These are phyloP conservation scores for Saitozyma podzolica DNA, from an alignment of 768 basidiomycete species.

Conservation along the genomic window DNA sequence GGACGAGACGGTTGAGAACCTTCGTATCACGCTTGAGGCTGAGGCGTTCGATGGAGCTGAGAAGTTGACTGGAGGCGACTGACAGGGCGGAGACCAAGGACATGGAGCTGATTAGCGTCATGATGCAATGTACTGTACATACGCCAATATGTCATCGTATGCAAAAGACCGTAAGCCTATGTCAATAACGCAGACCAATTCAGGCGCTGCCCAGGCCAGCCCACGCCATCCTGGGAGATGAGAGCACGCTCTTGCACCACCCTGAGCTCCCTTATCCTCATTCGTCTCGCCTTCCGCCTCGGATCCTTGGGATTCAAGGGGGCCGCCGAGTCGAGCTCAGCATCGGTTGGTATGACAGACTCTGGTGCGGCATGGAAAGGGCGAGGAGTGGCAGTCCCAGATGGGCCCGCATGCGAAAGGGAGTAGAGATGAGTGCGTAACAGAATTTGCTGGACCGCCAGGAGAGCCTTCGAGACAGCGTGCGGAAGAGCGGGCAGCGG, in stretches of 20 bases:
- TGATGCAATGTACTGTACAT: too few relatives aligned
- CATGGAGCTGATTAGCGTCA: too few relatives aligned
- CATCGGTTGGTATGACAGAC: slow-evolving; percentile 60
- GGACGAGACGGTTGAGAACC: not conserved
- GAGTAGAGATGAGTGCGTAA: slow-evolving; percentile 42
- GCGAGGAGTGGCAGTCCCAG: not conserved
- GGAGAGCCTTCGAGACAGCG: slow-evolving; percentile 44
- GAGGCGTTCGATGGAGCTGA: too few relatives aligned
- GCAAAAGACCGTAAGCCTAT: not conserved
- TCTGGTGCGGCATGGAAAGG: not conserved
- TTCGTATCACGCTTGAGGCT: too few relatives aligned
- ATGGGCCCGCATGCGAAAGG: not conserved
- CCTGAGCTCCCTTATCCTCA: slow-evolving; percentile 81
- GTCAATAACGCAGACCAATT: slow-evolving; percentile 21
- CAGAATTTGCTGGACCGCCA: slow-evolving; percentile 47
- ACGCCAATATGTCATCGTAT: too few relatives aligned
- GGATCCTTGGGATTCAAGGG: slow-evolving; percentile 55
- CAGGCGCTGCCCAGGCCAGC: slow-evolving; percentile 39
- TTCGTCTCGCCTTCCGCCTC: slow-evolving; percentile 61
- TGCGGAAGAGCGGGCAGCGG: slow-evolving; percentile 26
- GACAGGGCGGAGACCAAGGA: too few relatives aligned
- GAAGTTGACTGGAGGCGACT: too few relatives aligned
- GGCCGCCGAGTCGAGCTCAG: slow-evolving; percentile 63
- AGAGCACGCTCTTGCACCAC: slow-evolving; percentile 76
- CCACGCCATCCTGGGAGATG: slow-evolving; percentile 22